A percentile compares a stretch with the other conserved stretches of the same genome.
phyloP scores from a whole-genome alignment of 164 flowering plant genomes.

The Protea cynaroides region DNA sequence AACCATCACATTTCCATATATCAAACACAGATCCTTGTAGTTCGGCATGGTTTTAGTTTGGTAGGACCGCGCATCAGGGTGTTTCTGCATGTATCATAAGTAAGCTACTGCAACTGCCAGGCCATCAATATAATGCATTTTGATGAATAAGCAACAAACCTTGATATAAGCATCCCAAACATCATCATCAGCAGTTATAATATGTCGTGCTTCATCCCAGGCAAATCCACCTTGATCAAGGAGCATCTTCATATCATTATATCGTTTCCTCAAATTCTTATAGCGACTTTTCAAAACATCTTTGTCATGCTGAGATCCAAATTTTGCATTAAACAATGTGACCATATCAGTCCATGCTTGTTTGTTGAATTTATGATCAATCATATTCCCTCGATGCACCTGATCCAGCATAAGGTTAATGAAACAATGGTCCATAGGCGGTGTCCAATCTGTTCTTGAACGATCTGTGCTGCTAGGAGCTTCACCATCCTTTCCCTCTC shows the following conservation, averaged over 20 bases:
- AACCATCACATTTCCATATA: not conserved
- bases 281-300: conserved; percentile 2
- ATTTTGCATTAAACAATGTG: not conserved
- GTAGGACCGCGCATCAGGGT: not conserved
- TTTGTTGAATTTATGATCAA: not conserved
- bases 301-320: not conserved
- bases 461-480: not conserved
- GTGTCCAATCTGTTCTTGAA: conserved; percentile 1
- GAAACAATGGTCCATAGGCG: not conserved
- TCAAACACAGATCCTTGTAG: not conserved
- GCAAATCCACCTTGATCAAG: not conserved
- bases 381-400: conserved; percentile 1
- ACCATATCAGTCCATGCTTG: not conserved
- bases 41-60: not conserved
- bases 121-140: not conserved
- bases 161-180: not conserved
- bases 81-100: not conserved
- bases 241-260: not conserved
- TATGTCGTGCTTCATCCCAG: conserved; percentile 1
- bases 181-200: not conserved
- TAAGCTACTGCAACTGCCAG: not conserved
- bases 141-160: not conserved
- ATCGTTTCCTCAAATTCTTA: not conserved
- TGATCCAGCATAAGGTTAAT: not conserved
- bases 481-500: not conserved